Percentiles rank a stretch among this genome's conserved stretches.
phyloP scores from a whole-genome alignment of 192 early-diverging fungal genomes.

The Entomortierella beljakovae region DNA sequence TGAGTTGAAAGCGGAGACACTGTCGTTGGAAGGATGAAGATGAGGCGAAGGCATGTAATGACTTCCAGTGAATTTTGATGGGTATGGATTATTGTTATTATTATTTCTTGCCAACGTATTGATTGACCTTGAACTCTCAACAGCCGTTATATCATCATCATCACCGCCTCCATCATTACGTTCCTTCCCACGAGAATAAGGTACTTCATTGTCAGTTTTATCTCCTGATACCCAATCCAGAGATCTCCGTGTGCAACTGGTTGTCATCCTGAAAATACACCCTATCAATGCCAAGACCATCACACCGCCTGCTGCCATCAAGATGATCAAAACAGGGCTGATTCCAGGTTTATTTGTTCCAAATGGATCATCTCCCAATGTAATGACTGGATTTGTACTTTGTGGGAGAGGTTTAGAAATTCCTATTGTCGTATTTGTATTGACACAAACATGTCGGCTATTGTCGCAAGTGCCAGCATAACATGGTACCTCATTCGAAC shows the following conservation, averaged over 20 bases:
- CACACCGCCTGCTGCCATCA: slow-evolving; percentile 26
- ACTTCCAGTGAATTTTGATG: slow-evolving; percentile 37
- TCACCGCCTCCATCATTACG: neutral
- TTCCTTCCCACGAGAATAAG: neutral
- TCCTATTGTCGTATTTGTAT: slow-evolving; percentile 16
- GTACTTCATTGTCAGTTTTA: neutral
- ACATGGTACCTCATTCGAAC: slow-evolving; percentile 41
- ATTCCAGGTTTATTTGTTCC: slow-evolving; percentile 26
- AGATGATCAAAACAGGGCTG: slow-evolving; percentile 35
- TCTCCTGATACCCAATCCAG: slow-evolving; percentile 23
- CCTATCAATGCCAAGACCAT: slow-evolving; percentile 33
- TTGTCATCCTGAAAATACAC: slow-evolving; percentile 33
- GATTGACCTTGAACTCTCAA: neutral
- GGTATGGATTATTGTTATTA: slow-evolving; percentile 1
- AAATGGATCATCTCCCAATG: slow-evolving; percentile 44
- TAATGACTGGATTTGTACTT: slow-evolving; percentile 14
- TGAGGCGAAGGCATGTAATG: slow-evolving; percentile 42
- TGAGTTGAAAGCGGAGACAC: slow-evolving; percentile 8
- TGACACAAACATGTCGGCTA: slow-evolving; percentile 23
- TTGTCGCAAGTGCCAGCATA: slow-evolving; percentile 39
- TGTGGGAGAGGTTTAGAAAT: slow-evolving; percentile 6
- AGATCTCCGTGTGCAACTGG: slow-evolving; percentile 10
- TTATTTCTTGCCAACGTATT: neutral
- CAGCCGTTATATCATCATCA: neutral
- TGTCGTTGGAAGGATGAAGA: neutral